Evolutionary conservation across 208 protist genomes (phyloP), one percentile per base, ranked within the genome.

Genomic region (Crithidia sp.): DNA sequence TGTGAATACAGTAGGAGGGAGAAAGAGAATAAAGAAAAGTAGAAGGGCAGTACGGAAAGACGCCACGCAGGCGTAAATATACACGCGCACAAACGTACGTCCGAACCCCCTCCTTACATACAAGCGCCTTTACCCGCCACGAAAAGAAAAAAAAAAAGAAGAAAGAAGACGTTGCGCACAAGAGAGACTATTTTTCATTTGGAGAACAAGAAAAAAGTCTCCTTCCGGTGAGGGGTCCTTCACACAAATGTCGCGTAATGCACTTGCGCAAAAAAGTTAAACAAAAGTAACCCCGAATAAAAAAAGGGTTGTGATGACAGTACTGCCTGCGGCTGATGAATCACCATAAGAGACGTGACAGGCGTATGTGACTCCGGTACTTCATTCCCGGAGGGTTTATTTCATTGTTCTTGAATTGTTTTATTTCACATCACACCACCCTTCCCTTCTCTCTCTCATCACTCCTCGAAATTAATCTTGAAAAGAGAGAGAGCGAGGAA

Each of bases 241-340:
- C 7, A 13, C 67, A 50, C 39, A 63, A 59, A 63, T 28, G 67
- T 57, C 47, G 57, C 54, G 56, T 63, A 61, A 56, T 14, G 40
- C 67, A 61, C 28, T n/a, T 71, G 53, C 9, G 53, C 52, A 61
- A 4, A 71, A 37, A 67, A 59, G 4, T 4, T 17, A 47, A 59
- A 54, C 12, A 56, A 50, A 74, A 67, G 50, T 5, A 36, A 56
- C 17, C 2, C 14, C 16, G 75, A 54, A 47, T 55, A 36, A 71
- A 60, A 67, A 80, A 67, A 47, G 40, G 13, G 10, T 10, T 2
- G 67, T 63, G 13, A n/a, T 7, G 52, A 16, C 37, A 45, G 45
- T 41, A 50, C 40, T 69, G 64, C 64, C 64, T 59, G 53, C 59
- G 64, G 64, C 64, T 19, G 64, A 59, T 69, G 40, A 69, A 69